Evolutionary conservation across 176 grass and related monocot genomes (phyloP), one percentile per base, ranked within the genome.

Genomic region (Melocanna baccifera): DNA sequence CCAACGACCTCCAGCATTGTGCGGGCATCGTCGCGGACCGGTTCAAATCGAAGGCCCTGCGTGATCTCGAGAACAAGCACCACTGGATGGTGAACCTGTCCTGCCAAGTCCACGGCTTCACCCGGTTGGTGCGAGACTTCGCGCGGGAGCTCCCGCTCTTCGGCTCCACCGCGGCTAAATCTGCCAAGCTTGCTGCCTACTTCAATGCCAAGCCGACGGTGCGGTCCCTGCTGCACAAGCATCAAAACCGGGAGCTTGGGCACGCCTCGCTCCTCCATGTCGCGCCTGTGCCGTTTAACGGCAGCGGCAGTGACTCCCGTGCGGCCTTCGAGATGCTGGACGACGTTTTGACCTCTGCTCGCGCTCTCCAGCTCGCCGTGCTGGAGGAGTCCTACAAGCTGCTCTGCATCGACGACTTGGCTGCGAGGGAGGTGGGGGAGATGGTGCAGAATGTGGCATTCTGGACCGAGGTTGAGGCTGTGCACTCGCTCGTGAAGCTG

Each of bases 1-100:
- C 81, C 61, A 86, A 87, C 62, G 86, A 90, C 25, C 52, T 89
- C 51, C 87, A 92, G 71, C 89, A 85, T 4, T 97, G 94, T 48
- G 89, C 91, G 16, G 94, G 94, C 83, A 90, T 97, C 75, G 32
- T 94, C 8, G 88, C 94, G 30, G 94, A 97, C 75, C 89, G 94
- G 32, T 97, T 94, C 87, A 91, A 92, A 67, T 90, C 85, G 3
- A 97, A 90, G 65, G 94, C 94, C 11, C 61, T 97, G 18, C 82
- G 75, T 69, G 92, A 84, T 79, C 77, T 97, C 28, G 94, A 97
- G 81, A 88, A 51, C 74, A 88, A 77, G 73, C 79, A 91, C 81
- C 83, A 87, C 16, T 85, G 89, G 85, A 97, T 93, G 94, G 91
- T 97, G 79, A 97, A 93, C 66, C 77, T 97, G 26, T 66, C 74